Base-by-base conservation (phyloP, 78 protist species). In the Pelomyxa schiedti region DNA sequence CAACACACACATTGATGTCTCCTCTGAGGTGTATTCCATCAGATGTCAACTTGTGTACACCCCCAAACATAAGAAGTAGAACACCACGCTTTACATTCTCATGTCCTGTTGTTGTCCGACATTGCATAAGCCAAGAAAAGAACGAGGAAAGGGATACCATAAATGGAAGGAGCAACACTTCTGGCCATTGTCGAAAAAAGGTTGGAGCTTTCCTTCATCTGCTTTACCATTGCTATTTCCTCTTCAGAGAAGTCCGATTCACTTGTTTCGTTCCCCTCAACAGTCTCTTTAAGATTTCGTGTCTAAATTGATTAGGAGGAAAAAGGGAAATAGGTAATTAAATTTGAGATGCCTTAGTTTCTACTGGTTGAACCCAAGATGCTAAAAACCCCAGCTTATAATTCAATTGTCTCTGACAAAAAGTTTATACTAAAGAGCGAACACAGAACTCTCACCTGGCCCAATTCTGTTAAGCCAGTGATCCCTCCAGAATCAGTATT, bases 1-100 rank as follows among this genome's bases (percentile, higher is more conserved):
- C 97, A 8, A 98, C 77, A 76, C 98, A 96, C 22, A 90, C 88
- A 79, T 98, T 98, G 80, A 98, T 93, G 74, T 98, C 99, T 24
- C 99, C 99, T n/a, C 99, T 58, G 3, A 95, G 79, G 9, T 76
- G 26, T 30, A 89, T 94, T 22, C 74, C 80, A 53, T 90, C 98
- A 0, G 67, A 64, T 5, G 98, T 86, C 3, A 28, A 1, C 88
- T 98, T 98, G 74, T 88, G 93, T 8, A 97, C 99, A 4, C 99
- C 99, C 8, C 99, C 99, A 8, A 98, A 66, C 6, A 97, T 75
- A 98, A 86, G 80, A 22, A 97, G 84, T 29, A 97, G 77, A 22
- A 98, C 69, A 39, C 99, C 99, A 4, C 76, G 16, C 88, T 98
- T 98, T 41, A 98, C 16, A 24, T 85, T 86, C 3, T 85, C 84